These are phyloP conservation scores for Echium plantagineum DNA, from an alignment of 257 asterid species.

Conservation along the genomic window DNA sequence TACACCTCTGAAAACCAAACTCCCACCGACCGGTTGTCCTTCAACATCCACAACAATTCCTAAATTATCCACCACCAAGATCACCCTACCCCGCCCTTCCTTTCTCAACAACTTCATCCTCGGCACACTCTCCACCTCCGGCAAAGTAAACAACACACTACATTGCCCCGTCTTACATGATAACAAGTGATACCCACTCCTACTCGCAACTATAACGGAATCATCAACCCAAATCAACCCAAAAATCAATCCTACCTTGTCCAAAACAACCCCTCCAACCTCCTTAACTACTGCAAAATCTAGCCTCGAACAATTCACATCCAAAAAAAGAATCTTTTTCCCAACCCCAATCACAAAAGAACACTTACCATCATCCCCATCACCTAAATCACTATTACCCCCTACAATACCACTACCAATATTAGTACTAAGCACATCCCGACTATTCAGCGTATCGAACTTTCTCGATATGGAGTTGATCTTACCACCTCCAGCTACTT, in stretches of 20 bases:
- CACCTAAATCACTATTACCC: not conserved
- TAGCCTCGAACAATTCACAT: slow-evolving; percentile 47
- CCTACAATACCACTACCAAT: too few species aligned
- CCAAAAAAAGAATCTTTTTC: slow-evolving; percentile 57
- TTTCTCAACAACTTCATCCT: slow-evolving; percentile 46
- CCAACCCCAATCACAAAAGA: slow-evolving; percentile 49
- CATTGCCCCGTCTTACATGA: slow-evolving; percentile 42
- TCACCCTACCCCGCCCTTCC: slow-evolving; percentile 61
- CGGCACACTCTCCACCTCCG: slow-evolving; percentile 49
- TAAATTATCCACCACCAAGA: slow-evolving; percentile 80
- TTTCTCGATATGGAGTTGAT: slow-evolving; percentile 50
- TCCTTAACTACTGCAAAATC: slow-evolving; percentile 65
- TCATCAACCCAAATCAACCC: slow-evolving; percentile 63
- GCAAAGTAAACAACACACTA: slow-evolving; percentile 54
- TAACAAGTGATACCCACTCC: slow-evolving; percentile 62
- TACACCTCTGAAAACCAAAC: slow-evolving; percentile 65
- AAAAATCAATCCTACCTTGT: slow-evolving; percentile 23
- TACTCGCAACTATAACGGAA: slow-evolving; percentile 57
- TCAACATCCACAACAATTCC: slow-evolving; percentile 63
- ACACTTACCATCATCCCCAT: slow-evolving; percentile 15
- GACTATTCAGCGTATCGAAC: slow-evolving; percentile 20
- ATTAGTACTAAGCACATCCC: not conserved
- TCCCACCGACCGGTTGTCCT: slow-evolving; percentile 87
- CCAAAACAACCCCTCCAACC: slow-evolving; percentile 60
- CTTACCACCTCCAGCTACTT: slow-evolving; percentile 26